Evolutionary conservation across 495 filamentous ascomycete genomes (phyloP), one percentile per base, ranked within the genome.

Genomic region (Neurospora pannonica): DNA sequence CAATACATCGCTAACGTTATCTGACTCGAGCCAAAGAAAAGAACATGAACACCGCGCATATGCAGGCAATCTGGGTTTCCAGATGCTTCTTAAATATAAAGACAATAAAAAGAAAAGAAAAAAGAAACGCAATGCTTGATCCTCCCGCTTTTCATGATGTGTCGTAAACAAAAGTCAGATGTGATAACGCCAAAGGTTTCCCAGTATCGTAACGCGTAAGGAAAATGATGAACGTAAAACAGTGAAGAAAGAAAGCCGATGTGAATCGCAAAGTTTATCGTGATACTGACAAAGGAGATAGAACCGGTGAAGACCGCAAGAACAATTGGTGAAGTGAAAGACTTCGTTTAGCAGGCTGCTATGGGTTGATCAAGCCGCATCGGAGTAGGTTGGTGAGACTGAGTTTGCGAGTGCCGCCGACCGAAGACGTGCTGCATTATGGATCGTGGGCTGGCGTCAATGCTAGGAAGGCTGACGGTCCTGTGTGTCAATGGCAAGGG

Each of bases 381-480:
- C 39, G 86, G 85, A 67, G 81, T 83, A 31, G 77, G 70, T 73
- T 78, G 79, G 42, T 77, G 74, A 42, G 79, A 79, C 72, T 84
- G 83, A 72, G 82, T 78, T 38, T 76, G 78, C 72, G 78, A 85
- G 76, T 84, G 75, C 71, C 85, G 83, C 72, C 92, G 92, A 78
- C 92, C 86, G 79, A 97, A 92, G 67, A 95, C 87, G 75, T 94
- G 91, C 83, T 93, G 90, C 78, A 96, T 91, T 78, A 97, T 85
- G 73, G 90, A 86, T 76, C 88, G 90, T 17, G 93, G 91, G 74
- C 88, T 90, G 54, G 54, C 54, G 54, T 67, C 54, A 76, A 92
- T 85, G 74, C 90, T 87, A 74, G 92, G 92, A 75, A 93, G 83
- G 74, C 88, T 87, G 81, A 88, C 85, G 48, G 89, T 88, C 76